Evolutionary conservation across 768 basidiomycete genomes (phyloP), one percentile per base, ranked within the genome.

Genomic region (Russula emetica): DNA sequence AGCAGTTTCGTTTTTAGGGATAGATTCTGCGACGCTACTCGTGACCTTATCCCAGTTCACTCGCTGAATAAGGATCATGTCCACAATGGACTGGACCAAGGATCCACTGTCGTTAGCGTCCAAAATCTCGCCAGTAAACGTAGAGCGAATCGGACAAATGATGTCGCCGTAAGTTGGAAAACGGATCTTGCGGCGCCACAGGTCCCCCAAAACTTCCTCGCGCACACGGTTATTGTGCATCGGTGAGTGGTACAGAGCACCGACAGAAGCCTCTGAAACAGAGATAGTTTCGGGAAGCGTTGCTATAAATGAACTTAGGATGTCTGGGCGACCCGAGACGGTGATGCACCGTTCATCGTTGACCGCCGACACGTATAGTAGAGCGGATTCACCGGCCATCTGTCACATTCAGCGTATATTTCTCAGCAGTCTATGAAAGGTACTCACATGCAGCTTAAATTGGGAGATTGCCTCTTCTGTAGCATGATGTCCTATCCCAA

Each of bases 321-420:
- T 58, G 63, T 83, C 79, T 2, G 85, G 85, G 55, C 75, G 78
- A 26, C 85, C 86, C 2, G 85, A 87, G 55, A 86, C 73, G 13
- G 85, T 85, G 59, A 84, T 73, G 60, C 77, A 80, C 13, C 67
- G 72, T 58, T 78, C 74, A 62, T 80, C 79, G 55, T 82, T 74
- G 62, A 83, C 74, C 10, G 83, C 81, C 0, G 84, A 85, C 51
- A 86, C 72, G 69, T 72, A 76, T 69, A 86, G 72, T 18, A 69
- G 59, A n/a, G 61, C 9, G 20, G 45, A 36, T 18, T 53, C 62
- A n/a, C 8, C 36, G 45, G 53, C 36, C 68, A 62, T 61, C 65
- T 40, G 45, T 68, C 66, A 8, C 68, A 45, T 14, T n/a, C 73
- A 78, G 63, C 4, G 57, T 34, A 2, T 22, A 32, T 38, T 40